Percentiles rank a stretch among this genome's conserved stretches.
Evolutionary conservation across 192 early-diverging fungal genomes (phyloP).

Genomic region (Coemansia reversa): DNA sequence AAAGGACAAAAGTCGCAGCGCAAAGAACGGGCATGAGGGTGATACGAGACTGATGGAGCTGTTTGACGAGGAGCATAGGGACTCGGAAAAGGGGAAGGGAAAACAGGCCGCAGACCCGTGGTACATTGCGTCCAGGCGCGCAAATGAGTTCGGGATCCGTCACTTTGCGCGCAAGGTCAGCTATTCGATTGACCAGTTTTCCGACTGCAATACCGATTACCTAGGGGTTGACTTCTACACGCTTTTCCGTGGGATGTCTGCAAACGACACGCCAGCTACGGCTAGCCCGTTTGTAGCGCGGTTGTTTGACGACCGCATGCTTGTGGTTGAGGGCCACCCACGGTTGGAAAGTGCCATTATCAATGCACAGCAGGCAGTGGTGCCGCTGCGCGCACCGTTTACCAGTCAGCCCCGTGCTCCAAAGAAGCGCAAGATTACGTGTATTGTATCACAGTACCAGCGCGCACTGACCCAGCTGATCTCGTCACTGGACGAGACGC

Average conservation of each 20-base stretch:
- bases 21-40: slow-evolving; percentile 39
- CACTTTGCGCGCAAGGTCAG: slow-evolving; percentile 75
- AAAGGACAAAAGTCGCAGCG: slow-evolving; percentile 39
- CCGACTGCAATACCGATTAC: slow-evolving; percentile 76
- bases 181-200: slow-evolving; percentile 61
- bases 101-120: slow-evolving; percentile 29
- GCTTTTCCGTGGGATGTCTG: slow-evolving; percentile 70
- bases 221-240: slow-evolving; percentile 82
- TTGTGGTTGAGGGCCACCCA: slow-evolving; percentile 83
- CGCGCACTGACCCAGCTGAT: slow-evolving; percentile 68
- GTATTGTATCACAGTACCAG: slow-evolving; percentile 66
- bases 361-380: slow-evolving; percentile 70
- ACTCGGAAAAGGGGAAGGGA: slow-evolving; percentile 13
- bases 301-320: slow-evolving; percentile 69
- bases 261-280: slow-evolving; percentile 52
- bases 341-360: slow-evolving; percentile 74
- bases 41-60: slow-evolving; percentile 39
- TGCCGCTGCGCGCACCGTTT: slow-evolving; percentile 65
- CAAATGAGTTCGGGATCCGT: slow-evolving; percentile 69
- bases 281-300: slow-evolving; percentile 72
- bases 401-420: slow-evolving; percentile 29
- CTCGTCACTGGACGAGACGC: slow-evolving; percentile 70
- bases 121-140: slow-evolving; percentile 33
- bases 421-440: slow-evolving; percentile 58
- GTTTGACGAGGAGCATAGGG: slow-evolving; percentile 36